Conservation (phyloP, 176 grass and related monocot genomes). For the Zizania latifolia region DNA sequence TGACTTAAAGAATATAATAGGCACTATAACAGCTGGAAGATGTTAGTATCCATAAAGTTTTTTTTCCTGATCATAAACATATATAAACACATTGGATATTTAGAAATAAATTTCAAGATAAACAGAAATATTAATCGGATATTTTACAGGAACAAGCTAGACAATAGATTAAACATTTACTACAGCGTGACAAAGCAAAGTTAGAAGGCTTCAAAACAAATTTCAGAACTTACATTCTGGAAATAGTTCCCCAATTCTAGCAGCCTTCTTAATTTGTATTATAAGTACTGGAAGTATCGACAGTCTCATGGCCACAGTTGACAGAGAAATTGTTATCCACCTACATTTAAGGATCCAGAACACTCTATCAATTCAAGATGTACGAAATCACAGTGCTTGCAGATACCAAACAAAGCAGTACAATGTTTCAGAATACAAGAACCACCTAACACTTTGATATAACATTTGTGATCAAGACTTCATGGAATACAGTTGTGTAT, state of each 20-base stretch:
- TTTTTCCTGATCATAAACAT: not conserved
- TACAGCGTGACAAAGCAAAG: not conserved
- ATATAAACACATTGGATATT: not conserved
- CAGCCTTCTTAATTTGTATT: constrained; percentile 64
- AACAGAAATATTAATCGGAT: not conserved
- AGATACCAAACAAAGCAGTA: not conserved
- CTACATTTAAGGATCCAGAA: constrained; percentile 29
- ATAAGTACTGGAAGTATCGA: constrained; percentile 62
- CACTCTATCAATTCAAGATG: not conserved
- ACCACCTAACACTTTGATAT: not conserved
- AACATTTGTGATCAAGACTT: not conserved
- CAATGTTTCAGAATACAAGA: not conserved
- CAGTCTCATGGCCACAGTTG: constrained; percentile 75
- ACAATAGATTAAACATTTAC: not conserved
- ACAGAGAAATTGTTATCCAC: constrained; percentile 81
- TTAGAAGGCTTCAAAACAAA: not conserved
- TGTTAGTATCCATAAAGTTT: not conserved
- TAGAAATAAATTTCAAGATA: not conserved
- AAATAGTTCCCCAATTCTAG: constrained; percentile 45
- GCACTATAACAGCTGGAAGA: not conserved
- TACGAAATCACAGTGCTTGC: not conserved
- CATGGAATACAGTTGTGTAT: not conserved
- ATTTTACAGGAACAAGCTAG: not conserved
- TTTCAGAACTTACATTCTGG: constrained; percentile 49
- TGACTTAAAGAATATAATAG: not conserved